Percentiles rank a stretch among this genome's conserved stretches.
Evolutionary conservation across 2,329 filamentous ascomycete species (phyloP).

Genomic region (Cladosporium halotolerans): DNA sequence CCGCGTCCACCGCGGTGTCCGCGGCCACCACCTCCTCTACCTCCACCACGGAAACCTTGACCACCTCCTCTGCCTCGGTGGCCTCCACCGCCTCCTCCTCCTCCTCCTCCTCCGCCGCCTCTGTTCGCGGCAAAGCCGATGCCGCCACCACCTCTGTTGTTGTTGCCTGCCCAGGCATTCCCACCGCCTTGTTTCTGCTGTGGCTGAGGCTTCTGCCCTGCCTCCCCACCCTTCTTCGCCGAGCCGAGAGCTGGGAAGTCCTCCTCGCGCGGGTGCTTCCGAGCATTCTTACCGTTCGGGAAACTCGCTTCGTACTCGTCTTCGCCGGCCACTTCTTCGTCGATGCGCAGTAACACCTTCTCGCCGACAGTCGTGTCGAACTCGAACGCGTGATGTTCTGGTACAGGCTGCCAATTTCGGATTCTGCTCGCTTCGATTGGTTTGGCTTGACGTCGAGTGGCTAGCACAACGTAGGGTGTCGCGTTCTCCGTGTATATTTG

Average conservation of each 20-base stretch:
- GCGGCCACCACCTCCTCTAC: conserved; percentile 22
- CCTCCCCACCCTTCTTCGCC: conserved; percentile 24
- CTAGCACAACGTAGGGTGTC: conserved; percentile 74
- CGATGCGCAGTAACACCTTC: conserved; percentile 75
- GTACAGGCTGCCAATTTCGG: conserved; percentile 72
- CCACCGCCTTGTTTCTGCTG: conserved; percentile 26
- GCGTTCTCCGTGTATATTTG: conserved; percentile 73
- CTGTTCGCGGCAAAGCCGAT: conserved; percentile 25
- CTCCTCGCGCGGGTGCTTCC: conserved; percentile 56
- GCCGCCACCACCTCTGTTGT: conserved; percentile 41
- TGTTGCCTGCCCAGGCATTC: conserved; percentile 35
- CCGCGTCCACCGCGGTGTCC: conserved; percentile 23
- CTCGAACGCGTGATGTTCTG: conserved; percentile 62
- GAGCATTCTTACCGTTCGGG: conserved; percentile 42
- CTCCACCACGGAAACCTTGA: conserved; percentile 15
- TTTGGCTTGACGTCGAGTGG: conserved; percentile 66
- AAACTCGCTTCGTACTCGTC: conserved; percentile 51
- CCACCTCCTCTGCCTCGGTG: conserved; percentile 42
- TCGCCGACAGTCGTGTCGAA: conserved; percentile 84
- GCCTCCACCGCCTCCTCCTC: conserved; percentile 31
- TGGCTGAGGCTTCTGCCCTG: conserved; percentile 32
- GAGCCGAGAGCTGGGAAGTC: conserved; percentile 34
- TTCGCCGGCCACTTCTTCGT: conserved; percentile 60
- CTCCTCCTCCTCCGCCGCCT: conserved; percentile 25
- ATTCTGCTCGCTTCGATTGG: conserved; percentile 78